A percentile compares a stretch with the other conserved stretches of the same genome.
Evolutionary conservation across 352 stramenopile genomes (phyloP).

Genomic region (Phytophthora pinifolia): DNA sequence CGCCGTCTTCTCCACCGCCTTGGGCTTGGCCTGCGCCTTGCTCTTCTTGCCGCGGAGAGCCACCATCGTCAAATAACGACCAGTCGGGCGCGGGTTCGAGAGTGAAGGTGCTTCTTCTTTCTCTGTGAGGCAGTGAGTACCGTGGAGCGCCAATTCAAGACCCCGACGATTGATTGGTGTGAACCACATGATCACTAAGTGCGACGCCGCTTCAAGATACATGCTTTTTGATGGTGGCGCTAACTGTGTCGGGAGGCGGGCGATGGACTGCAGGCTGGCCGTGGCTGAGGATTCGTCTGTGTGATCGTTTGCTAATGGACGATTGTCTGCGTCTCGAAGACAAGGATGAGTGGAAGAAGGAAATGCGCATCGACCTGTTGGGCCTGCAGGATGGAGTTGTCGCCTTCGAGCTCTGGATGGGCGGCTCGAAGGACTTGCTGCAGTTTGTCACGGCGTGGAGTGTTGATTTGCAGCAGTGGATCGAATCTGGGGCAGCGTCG

Average conservation of each 20-base stretch:
- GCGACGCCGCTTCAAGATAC: conserved; percentile 11
- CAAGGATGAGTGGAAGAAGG: conserved; percentile 4
- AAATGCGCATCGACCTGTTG: conserved; percentile 5
- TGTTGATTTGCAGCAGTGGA: conserved; percentile 29
- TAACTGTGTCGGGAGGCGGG: conserved; percentile 9
- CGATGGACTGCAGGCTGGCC: conserved; percentile 7
- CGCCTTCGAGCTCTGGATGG: conserved; percentile 21
- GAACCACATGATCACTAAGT: conserved; percentile 12
- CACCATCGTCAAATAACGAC: conserved; percentile 43
- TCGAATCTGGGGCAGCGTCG: conserved; percentile 7
- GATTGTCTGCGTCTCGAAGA: conserved; percentile 7
- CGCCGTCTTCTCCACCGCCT: not conserved
- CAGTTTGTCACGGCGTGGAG: conserved; percentile 26
- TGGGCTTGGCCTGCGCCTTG: conserved; percentile 41
- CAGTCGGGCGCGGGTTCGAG: not conserved
- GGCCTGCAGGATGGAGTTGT: not conserved
- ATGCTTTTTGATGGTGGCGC: conserved; percentile 6
- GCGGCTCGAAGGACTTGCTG: conserved; percentile 21
- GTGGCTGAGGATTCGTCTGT: conserved; percentile 5
- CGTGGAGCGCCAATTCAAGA: not conserved
- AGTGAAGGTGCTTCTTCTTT: conserved; percentile 4
- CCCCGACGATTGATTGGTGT: not conserved
- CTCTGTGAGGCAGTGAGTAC: conserved; percentile 1
- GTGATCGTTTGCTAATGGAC: conserved; percentile 13
- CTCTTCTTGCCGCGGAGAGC: conserved; percentile 74